These are phyloP conservation scores for Saccharomycopsis phalli DNA, from an alignment of 1,139 yeast species.

Conservation along the genomic window DNA sequence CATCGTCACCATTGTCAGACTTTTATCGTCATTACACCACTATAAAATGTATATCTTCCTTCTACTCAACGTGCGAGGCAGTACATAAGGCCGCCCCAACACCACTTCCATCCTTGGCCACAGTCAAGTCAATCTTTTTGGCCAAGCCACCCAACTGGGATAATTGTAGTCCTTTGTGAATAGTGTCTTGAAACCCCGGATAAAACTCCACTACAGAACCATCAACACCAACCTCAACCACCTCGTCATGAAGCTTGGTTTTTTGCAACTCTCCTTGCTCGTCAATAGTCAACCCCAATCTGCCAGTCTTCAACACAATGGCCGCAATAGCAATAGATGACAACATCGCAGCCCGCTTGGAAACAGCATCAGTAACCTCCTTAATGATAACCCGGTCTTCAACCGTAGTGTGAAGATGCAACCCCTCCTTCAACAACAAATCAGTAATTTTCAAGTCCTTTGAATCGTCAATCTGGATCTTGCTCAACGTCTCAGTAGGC, in stretches of 20 bases:
- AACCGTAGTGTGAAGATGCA: constrained; percentile 56
- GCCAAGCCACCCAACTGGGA: constrained; percentile 67
- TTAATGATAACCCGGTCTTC: constrained; percentile 70
- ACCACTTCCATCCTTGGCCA: constrained; percentile 92
- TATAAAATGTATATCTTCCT: too few relatives aligned
- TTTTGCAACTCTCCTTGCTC: constrained; percentile 26
- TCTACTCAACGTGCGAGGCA: constrained; percentile 14
- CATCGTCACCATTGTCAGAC: too few relatives aligned
- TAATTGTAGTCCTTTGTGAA: constrained; percentile 64
- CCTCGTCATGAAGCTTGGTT: constrained; percentile 31
- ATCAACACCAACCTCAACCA: constrained; percentile 87
- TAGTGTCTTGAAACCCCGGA: constrained; percentile 73
- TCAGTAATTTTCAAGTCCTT: constrained; percentile 59
- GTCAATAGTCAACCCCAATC: constrained; percentile 33
- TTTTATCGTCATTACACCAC: too few relatives aligned
- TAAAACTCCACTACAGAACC: constrained; percentile 90
- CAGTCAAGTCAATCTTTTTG: constrained; percentile 61
- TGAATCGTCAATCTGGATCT: constrained; percentile 74
- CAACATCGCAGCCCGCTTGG: constrained; percentile 76
- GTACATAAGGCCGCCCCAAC: constrained; percentile 97
- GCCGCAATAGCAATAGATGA: constrained; percentile 89
- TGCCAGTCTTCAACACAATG: constrained; percentile 44
- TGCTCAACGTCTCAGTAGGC: constrained; percentile 75
- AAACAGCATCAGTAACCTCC: constrained; percentile 63
- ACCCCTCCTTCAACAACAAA: constrained; percentile 50